phyloP scores from a whole-genome alignment of 495 filamentous ascomycete species.

The Staphylotrichum longicolle region DNA sequence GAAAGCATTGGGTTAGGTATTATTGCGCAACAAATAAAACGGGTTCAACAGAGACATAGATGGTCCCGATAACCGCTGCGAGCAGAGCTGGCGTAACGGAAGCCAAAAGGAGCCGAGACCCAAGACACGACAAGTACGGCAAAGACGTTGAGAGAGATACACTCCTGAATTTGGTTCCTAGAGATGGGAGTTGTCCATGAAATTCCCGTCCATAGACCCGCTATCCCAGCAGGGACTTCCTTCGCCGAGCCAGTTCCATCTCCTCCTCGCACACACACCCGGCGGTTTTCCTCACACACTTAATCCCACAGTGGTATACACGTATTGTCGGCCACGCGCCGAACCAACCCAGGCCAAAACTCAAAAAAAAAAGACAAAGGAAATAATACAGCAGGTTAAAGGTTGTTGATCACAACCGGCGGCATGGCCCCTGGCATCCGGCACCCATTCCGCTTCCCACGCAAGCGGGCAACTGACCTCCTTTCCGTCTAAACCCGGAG shows the following conservation, averaged over 20 bases:
- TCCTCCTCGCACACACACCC: neutral
- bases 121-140: no score
- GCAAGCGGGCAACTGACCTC: neutral
- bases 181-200: conserved; percentile 24
- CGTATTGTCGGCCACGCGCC: neutral
- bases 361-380: neutral
- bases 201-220: conserved; percentile 21
- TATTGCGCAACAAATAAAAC: no score
- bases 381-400: neutral
- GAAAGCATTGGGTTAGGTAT: no score
- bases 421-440: neutral
- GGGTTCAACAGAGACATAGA: no score
- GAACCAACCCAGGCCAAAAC: neutral
- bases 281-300: neutral
- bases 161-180: conserved; percentile 13
- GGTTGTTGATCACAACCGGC: neutral
- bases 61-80: no score
- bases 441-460: neutral
- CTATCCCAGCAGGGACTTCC: conserved; percentile 23
- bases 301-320: conserved; percentile 21
- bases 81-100: no score
- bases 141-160: neutral
- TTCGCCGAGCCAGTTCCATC: neutral
- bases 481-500: conserved; percentile 7
- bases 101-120: neutral